phyloP scores from a whole-genome alignment of 768 basidiomycete species.

The Phlegmacium glaucopus region DNA sequence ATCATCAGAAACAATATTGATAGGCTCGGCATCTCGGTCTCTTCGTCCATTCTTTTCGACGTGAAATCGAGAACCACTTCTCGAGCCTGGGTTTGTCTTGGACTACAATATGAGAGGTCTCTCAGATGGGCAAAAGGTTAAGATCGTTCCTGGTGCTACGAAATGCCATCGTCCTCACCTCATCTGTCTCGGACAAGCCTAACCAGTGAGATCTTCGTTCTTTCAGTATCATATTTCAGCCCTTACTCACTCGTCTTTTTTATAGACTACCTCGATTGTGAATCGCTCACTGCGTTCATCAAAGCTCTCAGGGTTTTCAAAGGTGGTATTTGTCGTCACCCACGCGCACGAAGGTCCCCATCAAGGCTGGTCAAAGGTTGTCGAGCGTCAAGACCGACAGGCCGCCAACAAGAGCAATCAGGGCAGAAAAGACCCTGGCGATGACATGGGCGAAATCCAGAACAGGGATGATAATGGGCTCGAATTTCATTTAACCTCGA shows the following conservation, averaged over 20 bases:
- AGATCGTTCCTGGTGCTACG: slow-evolving; percentile 97
- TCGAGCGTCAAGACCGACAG: no score
- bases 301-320: slow-evolving; percentile 97
- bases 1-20: no score
- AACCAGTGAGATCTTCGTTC: slow-evolving; percentile 68
- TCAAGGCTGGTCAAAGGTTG: no score
- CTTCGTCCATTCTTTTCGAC: slow-evolving; percentile 94
- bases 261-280: slow-evolving; percentile 96
- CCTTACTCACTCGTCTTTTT: slow-evolving; percentile 7
- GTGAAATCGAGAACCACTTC: slow-evolving; percentile 99
- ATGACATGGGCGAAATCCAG: no score
- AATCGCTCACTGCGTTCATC: slow-evolving; percentile 98
- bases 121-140: slow-evolving; percentile 98
- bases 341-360: no score
- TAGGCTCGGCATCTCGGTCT: slow-evolving; percentile 96
- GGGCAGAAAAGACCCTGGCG: no score
- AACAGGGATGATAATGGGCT: no score
- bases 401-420: no score
- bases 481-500: no score
- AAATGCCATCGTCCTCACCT: slow-evolving; percentile 99
- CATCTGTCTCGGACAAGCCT: slow-evolving; percentile 95
- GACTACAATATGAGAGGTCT: slow-evolving; percentile 99
- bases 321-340: slow-evolving; percentile 97
- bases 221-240: neutral
- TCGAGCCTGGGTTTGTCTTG: slow-evolving; percentile 97